Evolutionary conservation across 164 flowering plant genomes (phyloP), one percentile per base, ranked within the genome.

Genomic region (Nelumbo lutea): DNA sequence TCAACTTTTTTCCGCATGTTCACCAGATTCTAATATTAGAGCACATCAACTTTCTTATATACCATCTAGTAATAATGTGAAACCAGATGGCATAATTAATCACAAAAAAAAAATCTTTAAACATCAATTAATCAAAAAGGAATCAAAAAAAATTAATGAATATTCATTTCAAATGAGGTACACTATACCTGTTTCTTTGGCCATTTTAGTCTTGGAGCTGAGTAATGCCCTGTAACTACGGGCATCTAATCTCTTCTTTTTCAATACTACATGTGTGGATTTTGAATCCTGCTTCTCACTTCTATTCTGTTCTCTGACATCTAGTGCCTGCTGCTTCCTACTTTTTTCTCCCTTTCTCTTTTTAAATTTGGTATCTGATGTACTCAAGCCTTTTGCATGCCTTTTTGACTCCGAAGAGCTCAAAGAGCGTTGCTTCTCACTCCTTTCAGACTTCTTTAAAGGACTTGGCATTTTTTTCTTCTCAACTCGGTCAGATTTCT

Each of bases 371-470:
- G 55, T 44, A 38, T 69, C 73, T 58, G 70, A 66, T 44, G 82
- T 74, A 10, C 66, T 67, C 44, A 69, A 70, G 48, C 70, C 71
- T 69, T 76, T 80, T 39, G 64, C 79, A 44, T 82, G 70, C 66
- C 62, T 81, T 74, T 84, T 84, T 38, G 83, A 76, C 10, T 71
- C 82, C 4, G 79, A 72, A 65, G 82, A 74, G 68, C 77, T 71
- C 1, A 65, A 64, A 41, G 81, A 60, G 4, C 43, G 70, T 27
- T 46, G 68, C 45, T 70, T 81, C 73, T 76, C 85, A 65, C 73
- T 67, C 73, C 83, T 84, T 51, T 75, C 84, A 65, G 88, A 81
- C 77, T 81, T 81, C 76, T 83, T 79, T 61, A 76, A 66, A 67
- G 90, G 79, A 74, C 79, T 79, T 13, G 80, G 79, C 41, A 56